These are phyloP conservation scores for Coelastrella sp. DNA, from an alignment of 139 green algal genomes.

Conservation along the genomic window DNA sequence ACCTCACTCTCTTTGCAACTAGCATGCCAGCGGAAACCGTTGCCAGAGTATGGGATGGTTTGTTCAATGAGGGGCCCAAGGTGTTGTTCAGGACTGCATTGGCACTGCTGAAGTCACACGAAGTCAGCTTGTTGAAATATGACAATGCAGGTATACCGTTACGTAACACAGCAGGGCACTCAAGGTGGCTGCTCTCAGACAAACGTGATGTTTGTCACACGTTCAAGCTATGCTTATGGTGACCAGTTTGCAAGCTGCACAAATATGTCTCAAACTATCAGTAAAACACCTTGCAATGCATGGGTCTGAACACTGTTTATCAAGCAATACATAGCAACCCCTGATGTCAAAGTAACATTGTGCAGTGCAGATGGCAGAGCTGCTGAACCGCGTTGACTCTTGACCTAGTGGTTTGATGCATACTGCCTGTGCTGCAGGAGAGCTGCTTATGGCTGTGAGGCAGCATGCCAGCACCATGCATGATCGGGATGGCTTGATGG, in stretches of 20 bases:
- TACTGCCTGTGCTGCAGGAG: constrained; percentile 51
- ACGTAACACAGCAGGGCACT: background rate
- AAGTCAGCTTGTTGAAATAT: constrained; percentile 67
- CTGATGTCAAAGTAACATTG: too few species aligned
- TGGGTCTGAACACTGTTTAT: too few species aligned
- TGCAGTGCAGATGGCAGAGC: too few species aligned
- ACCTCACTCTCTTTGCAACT: constrained; percentile 46
- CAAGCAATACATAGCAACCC: too few species aligned
- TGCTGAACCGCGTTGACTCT: background rate
- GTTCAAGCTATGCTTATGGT: too few species aligned
- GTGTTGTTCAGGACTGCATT: constrained; percentile 83
- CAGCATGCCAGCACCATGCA: constrained; percentile 59
- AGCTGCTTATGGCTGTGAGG: constrained; percentile 73
- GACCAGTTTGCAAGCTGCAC: too few species aligned
- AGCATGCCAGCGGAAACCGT: constrained; percentile 57
- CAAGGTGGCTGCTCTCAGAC: too few species aligned
- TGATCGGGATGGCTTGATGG: constrained; percentile 81
- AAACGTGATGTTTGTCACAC: too few species aligned
- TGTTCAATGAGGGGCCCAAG: constrained; percentile 87
- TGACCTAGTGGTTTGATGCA: background rate
- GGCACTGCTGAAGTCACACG: constrained; percentile 81
- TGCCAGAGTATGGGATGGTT: constrained; percentile 79
- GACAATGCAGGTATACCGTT: constrained; percentile 61
- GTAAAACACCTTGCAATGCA: too few species aligned
- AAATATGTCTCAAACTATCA: too few species aligned